Evolutionary conservation across 306 rosid species (phyloP), one percentile per base, ranked within the genome.

Genomic region (Glycyrrhiza uralensis): DNA sequence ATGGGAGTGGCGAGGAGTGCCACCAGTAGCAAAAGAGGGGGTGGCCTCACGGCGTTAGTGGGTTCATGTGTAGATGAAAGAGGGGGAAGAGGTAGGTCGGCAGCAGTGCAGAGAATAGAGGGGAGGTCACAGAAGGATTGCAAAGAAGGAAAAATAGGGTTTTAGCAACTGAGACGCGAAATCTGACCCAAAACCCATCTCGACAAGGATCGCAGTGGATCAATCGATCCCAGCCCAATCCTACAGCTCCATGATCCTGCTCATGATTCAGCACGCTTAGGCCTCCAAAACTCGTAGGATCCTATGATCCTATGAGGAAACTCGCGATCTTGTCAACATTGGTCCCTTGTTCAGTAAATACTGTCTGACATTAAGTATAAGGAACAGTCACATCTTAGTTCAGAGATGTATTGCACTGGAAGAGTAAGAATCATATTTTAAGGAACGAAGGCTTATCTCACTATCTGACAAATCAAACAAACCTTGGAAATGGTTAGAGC

Each of bases 401-500:
- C 5, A 30, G 32, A 29, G 8, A 67, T 19, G 62, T 22, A 50
- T 50, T 32, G 49, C 14, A 32, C 1, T 69, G 35, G 28, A 14
- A 35, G 33, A 51, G 26, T 15, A 52, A 4, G 54, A 54, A 69
- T 22, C 11, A 23, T 6, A n/a, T 15, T 6, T 29, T 0, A 65
- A 64, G 7, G 22, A 13, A 14, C 2, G 59, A 47, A 59, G 28
- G 22, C 6, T 49, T 9, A 57, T 22, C 28, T 26, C 11, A 38
- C 36, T 45, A 20, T 30, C 6, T 35, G 4, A 28, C 4, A 42
- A 39, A 39, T 38, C 1, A 74, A 39, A 52, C 84, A 60, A 51
- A 89, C 96, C 97, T 92, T 89, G 65, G 97, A 92, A 79, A 92
- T 92, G 50, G 97, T 89, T 52, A 92, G 84, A 71, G 93, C 97